These are phyloP conservation scores for Novymonas esmeraldas DNA, from an alignment of 208 protist species.

Conservation along the genomic window DNA sequence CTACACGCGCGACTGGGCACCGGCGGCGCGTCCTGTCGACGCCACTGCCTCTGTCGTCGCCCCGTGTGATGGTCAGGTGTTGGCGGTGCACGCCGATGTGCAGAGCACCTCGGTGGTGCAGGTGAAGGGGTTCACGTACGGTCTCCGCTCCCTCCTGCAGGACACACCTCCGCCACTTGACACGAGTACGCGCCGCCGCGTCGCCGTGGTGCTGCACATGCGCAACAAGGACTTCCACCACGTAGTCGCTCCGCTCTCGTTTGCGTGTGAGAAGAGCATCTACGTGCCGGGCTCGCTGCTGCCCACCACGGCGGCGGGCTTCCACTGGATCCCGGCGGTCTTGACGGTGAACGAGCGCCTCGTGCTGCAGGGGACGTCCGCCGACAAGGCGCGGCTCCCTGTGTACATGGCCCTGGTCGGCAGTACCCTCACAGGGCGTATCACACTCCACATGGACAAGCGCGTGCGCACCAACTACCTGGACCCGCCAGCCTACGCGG, in stretches of 20 bases:
- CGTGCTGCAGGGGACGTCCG: conserved; percentile 51
- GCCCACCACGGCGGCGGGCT: conserved; percentile 65
- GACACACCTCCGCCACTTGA: conserved; percentile 30
- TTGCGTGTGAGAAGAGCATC: conserved; percentile 53
- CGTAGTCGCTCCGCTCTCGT: conserved; percentile 63
- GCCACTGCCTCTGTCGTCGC: conserved; percentile 32
- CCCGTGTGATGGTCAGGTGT: conserved; percentile 79
- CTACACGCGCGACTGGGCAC: conserved; percentile 68
- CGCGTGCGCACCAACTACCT: conserved; percentile 84
- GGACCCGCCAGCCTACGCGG: conserved; percentile 77
- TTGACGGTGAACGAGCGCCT: conserved; percentile 83
- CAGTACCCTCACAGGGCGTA: conserved; percentile 75
- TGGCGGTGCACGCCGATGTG: conserved; percentile 51
- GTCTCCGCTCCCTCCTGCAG: conserved; percentile 67
- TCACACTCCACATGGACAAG: conserved; percentile 63
- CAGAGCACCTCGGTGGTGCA: conserved; percentile 51
- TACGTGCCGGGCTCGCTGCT: conserved; percentile 85
- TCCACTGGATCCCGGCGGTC: conserved; percentile 77
- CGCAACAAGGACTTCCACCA: conserved; percentile 84
- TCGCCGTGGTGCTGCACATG: conserved; percentile 67
- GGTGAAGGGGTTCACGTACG: conserved; percentile 82
- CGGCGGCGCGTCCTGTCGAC: conserved; percentile 46
- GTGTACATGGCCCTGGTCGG: conserved; percentile 76
- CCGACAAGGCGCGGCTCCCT: conserved; percentile 8
- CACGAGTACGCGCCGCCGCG: conserved; percentile 41